Percentiles rank a stretch among this genome's conserved stretches.
These are phyloP conservation scores for Perkinsus chesapeaki DNA, from an alignment of 169 alveolate genomes.

Conservation along the genomic window DNA sequence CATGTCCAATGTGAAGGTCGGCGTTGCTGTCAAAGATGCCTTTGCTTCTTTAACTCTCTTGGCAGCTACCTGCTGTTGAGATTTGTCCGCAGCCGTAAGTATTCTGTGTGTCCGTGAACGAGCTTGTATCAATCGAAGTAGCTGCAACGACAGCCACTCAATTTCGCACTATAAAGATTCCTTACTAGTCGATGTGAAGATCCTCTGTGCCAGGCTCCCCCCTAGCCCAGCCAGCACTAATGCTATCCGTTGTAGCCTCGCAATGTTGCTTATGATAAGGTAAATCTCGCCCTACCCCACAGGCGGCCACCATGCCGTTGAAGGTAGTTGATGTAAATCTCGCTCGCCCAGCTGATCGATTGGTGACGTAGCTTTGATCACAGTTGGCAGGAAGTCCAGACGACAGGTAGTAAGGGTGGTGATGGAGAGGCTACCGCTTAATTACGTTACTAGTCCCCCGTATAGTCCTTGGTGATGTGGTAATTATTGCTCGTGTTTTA, in stretches of 20 bases:
- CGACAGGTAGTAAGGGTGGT: constrained; percentile 1
- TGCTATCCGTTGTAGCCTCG: neutral
- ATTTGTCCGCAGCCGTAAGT: neutral
- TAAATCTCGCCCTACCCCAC: no score
- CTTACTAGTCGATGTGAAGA: neutral
- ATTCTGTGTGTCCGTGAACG: neutral
- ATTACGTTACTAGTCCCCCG: no score
- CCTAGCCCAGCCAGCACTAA: neutral
- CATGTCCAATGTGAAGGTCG: neutral
- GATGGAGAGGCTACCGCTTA: no score
- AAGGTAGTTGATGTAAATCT: neutral
- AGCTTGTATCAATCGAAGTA: neutral
- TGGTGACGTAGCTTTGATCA: neutral
- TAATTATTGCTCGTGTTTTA: neutral
- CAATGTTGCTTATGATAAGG: no score
- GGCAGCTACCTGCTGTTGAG: neutral
- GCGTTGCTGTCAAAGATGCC: neutral
- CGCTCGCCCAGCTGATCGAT: neutral
- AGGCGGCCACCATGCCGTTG: no score
- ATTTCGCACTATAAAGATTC: neutral
- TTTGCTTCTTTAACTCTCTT: no score
- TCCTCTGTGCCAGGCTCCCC: neutral
- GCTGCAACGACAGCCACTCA: neutral
- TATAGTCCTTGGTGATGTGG: no score
- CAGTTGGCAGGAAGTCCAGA: neutral